phyloP scores from a whole-genome alignment of 192 early-diverging fungal genomes.

The Linderina pennispora region DNA sequence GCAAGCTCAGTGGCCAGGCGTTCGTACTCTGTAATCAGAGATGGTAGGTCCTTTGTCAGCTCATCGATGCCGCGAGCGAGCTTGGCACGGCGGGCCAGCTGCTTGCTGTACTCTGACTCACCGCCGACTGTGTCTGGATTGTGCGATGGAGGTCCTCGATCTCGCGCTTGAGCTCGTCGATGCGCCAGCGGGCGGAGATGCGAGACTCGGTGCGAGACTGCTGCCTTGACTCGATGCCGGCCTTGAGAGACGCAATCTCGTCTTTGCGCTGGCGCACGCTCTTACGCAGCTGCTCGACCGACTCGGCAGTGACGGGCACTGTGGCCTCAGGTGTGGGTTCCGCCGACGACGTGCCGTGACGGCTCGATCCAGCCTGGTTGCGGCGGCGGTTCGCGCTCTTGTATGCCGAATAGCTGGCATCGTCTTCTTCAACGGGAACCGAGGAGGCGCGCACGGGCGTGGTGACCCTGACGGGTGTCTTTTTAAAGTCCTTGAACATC shows the following conservation, averaged over 20 bases:
- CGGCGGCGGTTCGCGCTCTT: constrained; percentile 33
- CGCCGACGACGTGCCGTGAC: background rate
- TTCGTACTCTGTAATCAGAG: constrained; percentile 20
- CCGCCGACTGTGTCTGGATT: too few relatives aligned
- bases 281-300: constrained; percentile 28
- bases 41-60: constrained; percentile 12
- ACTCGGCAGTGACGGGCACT: constrained; percentile 6
- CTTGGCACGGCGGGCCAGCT: background rate
- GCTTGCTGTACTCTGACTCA: background rate
- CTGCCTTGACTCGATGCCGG: constrained; percentile 4
- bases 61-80: constrained; percentile 26
- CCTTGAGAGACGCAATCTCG: constrained; percentile 3
- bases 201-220: constrained; percentile 31
- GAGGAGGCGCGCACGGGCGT: background rate
- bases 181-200: constrained; percentile 26
- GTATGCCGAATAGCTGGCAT: constrained; percentile 10
- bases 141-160: constrained; percentile 33
- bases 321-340: constrained; percentile 6
- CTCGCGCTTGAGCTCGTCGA: constrained; percentile 42
- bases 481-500: constrained; percentile 17
- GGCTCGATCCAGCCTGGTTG: constrained; percentile 15
- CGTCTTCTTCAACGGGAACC: constrained; percentile 2
- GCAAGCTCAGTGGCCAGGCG: constrained; percentile 22
- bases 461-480: background rate
- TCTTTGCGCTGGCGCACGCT: constrained; percentile 20